These are phyloP conservation scores for Magnaporthiopsis incrustans DNA, from an alignment of 2,329 filamentous ascomycete species.

Conservation along the genomic window DNA sequence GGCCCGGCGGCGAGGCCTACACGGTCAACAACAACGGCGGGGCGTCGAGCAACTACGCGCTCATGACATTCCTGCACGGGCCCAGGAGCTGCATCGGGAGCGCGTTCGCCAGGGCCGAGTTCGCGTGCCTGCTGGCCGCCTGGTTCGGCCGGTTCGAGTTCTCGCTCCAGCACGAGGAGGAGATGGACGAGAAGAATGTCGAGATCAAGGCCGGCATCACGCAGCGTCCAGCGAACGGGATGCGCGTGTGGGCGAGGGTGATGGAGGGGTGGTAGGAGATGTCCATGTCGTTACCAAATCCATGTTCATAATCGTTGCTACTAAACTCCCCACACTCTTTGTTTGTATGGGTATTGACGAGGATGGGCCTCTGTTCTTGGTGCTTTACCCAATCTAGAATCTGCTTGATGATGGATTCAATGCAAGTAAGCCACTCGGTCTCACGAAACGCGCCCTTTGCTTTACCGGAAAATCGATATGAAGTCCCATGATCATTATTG, in stretches of 20 bases:
- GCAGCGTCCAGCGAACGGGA: slow-evolving; percentile 60
- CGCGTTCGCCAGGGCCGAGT: slow-evolving; percentile 73
- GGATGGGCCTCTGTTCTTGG: no score
- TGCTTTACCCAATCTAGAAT: no score
- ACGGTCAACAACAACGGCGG: slow-evolving; percentile 35
- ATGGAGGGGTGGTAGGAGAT: slow-evolving; percentile 55
- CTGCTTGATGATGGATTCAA: no score
- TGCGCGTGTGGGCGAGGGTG: slow-evolving; percentile 59
- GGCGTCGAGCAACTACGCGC: slow-evolving; percentile 66
- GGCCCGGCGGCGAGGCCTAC: slow-evolving; percentile 23
- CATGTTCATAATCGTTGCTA: no score
- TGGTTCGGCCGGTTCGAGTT: slow-evolving; percentile 70
- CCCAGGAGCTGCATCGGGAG: slow-evolving; percentile 80
- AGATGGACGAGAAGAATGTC: slow-evolving; percentile 59
- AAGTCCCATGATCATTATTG: neutral
- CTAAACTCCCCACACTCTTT: no score
- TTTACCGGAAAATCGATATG: neutral
- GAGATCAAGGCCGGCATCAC: slow-evolving; percentile 65
- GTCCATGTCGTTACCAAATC: no score
- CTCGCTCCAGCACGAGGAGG: slow-evolving; percentile 45
- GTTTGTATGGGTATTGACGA: no score
- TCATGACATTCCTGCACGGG: slow-evolving; percentile 78
- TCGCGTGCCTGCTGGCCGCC: slow-evolving; percentile 72
- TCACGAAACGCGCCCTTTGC: no score
- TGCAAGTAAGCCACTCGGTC: no score